phyloP scores from a whole-genome alignment of 208 protist genomes.

The Acanthamoeba culbertsoni region DNA sequence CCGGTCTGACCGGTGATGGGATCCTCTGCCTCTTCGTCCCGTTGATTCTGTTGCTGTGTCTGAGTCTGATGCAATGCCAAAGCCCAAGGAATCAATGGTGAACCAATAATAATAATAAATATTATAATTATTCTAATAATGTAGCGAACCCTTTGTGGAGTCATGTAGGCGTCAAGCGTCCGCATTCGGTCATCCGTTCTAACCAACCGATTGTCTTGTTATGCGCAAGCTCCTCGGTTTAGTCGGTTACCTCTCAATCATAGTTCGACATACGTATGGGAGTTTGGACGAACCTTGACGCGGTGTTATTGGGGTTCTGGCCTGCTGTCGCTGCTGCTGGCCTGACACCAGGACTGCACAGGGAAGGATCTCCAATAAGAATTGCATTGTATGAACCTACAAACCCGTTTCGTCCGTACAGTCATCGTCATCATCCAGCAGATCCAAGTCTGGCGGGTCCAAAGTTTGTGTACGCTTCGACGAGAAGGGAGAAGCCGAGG shows the following conservation, averaged over 20 bases:
- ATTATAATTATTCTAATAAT: background rate
- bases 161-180: constrained; percentile 59
- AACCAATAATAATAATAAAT: background rate
- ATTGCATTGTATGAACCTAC: background rate
- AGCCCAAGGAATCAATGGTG: no score
- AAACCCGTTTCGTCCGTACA: background rate
- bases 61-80: no score
- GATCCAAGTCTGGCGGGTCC: background rate
- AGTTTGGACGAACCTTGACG: no score
- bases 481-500: background rate
- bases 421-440: background rate
- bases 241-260: no score
- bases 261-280: no score
- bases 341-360: background rate
- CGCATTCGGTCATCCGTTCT: constrained; percentile 60
- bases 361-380: background rate
- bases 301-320: no score
- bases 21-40: no score
- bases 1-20: no score
- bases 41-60: no score
- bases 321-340: no score
- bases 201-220: constrained; percentile 63
- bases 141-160: background rate
- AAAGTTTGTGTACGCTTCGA: background rate
- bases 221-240: background rate